Base-by-base conservation (phyloP, 2,329 filamentous ascomycete species). In the Aspergillus fijiensis region DNA sequence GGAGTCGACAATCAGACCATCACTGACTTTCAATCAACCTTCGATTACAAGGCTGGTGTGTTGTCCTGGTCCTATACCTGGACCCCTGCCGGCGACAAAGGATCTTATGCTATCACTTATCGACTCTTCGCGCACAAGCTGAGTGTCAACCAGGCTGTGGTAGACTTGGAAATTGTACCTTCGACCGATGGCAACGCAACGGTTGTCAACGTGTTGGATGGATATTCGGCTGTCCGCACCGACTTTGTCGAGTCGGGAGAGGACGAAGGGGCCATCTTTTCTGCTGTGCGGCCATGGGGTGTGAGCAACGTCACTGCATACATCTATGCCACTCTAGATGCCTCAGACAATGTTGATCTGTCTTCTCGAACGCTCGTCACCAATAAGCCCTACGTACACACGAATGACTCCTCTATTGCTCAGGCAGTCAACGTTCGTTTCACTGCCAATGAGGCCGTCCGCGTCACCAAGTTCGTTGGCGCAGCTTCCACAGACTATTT, bases 401-500 rank as follows among this genome's bases (percentile, higher is more conserved):
- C 70, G 3, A 89, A 90, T 63, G 77, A 79, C 11, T 89, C 87
- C 0, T 88, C 87, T 0, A 85, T 90, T 63, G 87, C 85, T 1
- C 87, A 90, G 65, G 80, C 83, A 7, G 81, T 85, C 49, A 72
- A 78, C 10, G 79, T 89, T 29, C 76, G 73, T 1, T 76, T 90
- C 6, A 76, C 75, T 31, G 81, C 82, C 2, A 83, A 84, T 1
- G 69, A 84, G 63, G 80, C 81, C 0, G 79, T 84, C 3, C 83
- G 79, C 1, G 74, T 91, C 50, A 84, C 81, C 51, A 92, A 92
- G 68, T 91, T 83, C 64, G 81, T 91, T 16, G 89, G 89, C 29
- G 83, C 81, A 52, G 88, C 89, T 4, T 89, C 88, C 1, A 84
- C 83, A 0, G 89, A 91, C 72, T 88, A 87, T 0, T 91, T 90